Base-by-base conservation (phyloP, 192 early-diverging fungal genomes). In the Haplosporangium gracile region DNA sequence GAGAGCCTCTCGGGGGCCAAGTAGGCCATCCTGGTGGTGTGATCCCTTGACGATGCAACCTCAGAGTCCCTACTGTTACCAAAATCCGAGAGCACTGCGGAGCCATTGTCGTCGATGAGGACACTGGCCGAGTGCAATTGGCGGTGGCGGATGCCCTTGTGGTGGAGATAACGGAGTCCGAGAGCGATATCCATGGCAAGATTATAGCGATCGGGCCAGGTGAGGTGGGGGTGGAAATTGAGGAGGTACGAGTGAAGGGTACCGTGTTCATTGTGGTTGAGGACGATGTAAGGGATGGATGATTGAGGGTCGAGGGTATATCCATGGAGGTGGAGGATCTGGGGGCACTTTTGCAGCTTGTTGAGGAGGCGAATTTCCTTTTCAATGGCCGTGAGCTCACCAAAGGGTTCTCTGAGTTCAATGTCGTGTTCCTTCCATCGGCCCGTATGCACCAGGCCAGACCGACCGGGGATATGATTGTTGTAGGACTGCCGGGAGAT, bases 191-290 rank as follows among this genome's bases (percentile, higher is more conserved):
- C 86, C 76, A 88, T 57, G n/a, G 81, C 86, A 7, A 88, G 81
- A n/a, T 88, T 88, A 74, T 82, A 88, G 57, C 81, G 80, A 45
- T 88, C 86, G 24, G 80, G 34, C 86, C 86, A 88, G 29, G 86
- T 88, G 11, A 88, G 75, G 29, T 88, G 80, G 5, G 77, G 71
- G 68, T 82, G 81, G n/a, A 82, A 88, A 38, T 82, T 82, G 39
- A 71, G 55, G 38, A 88, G 75, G 36, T 88, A 82, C 13, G 80
- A 82, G 51, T 88, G 78, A 10, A 88, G 69, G 3, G 81, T 76
- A 34, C 86, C 86, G 20, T 82, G 81, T 78, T 88, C 86, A 34
- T 72, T 78, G 32, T 88, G 86, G 38, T 88, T 77, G 24, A 88
- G 49, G 57, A 82, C 40, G 29, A 88, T 45, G 42, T 76, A 78